Base-by-base conservation (phyloP, 805 yeast species). In the Cyberlindnera americana region DNA sequence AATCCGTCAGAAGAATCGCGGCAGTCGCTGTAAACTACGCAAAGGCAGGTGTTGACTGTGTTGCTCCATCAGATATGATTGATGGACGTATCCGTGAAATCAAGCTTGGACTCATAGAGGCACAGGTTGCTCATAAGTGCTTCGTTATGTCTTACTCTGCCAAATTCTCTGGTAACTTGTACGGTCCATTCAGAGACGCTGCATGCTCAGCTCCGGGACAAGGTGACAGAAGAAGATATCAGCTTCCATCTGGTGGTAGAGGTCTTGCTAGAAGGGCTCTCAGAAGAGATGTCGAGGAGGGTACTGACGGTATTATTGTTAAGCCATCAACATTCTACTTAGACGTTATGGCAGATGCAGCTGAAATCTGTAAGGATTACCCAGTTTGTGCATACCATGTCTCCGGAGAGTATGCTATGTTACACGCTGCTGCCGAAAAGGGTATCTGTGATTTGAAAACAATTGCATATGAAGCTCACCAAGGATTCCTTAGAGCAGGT, bases 151-250 rank as follows among this genome's bases (percentile, higher is more conserved):
- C 96, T 5, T 93, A 93, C 65, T 77, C 95, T 25, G 98, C 98
- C 43, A 93, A 93, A 61, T 93, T 93, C 60, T 72, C 86, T 44
- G 97, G 98, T 25, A 77, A 79, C 47, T 69, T 93, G 35, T 93
- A 93, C 60, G 99, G 99, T 1, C 99, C 99, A 5, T 93, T 93
- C 72, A 75, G 99, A 61, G 99, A 93, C 54, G 97, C 97, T 32
- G 99, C 98, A 3, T 93, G 95, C 26, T 83, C 95, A 37, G 72
- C 81, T 4, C 98, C 99, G 9, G 74, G 86, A 16, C 72, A 77
- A 44, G 99, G 99, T 39, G 97, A 93, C 63, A 78, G 99, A 60
- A 85, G 81, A 60, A 77, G 87, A 48, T 93, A 93, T 64, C 99
- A 93, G 67, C 72, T 93, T 44, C 99, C 99, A 9, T 75, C 90